Base-by-base conservation (phyloP, 2,329 filamentous ascomycete species). In the Hypoxylon rubiginosum region DNA sequence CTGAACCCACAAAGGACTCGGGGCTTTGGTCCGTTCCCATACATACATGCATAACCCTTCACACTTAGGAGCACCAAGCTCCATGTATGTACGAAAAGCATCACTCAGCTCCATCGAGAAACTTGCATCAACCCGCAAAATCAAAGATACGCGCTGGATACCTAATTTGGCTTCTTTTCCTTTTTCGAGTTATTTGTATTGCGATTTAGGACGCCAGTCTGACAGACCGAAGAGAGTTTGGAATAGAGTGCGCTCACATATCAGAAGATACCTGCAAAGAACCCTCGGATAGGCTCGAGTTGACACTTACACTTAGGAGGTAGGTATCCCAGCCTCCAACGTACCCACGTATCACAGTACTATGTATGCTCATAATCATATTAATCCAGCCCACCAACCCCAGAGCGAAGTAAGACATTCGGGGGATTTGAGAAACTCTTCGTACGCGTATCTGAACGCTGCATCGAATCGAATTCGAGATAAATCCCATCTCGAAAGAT, bases 1-100 rank as follows among this genome's bases (percentile, higher is more conserved):
- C 66, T 66, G 53, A 66, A 52, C 66, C 62, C 49, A 4, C 7
- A 19, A 56, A 45, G 52, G 26, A 19, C 13, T 55, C 62, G 66
- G 63, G 58, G 30, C 51, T 46, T 28, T 62, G 17, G 28, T 50
- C 59, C 50, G 59, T 49, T 13, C n/a, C 36, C 36, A n/a, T n/a
- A n/a, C n/a, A n/a, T n/a, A n/a, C n/a, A n/a, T 59, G 19, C 32
- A 34, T 34, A 34, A 34, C n/a, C 32, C 32, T 34, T 34, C 32
- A 34, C 32, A n/a, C n/a, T n/a, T n/a, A n/a, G n/a, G n/a, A n/a
- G n/a, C n/a, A n/a, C n/a, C n/a, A 15, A 24, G 17, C 19, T 53
- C 10, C 19, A 55, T 50, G 26, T 50, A 34, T 30, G 30, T 36
- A 45, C n/a, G 17, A 50, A 56, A 43, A 43, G 39, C 39, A 43